Percentiles rank a stretch among this genome's conserved stretches.
Conservation (phyloP, 1,139 yeast species). For the Diutina siamensis region DNA sequence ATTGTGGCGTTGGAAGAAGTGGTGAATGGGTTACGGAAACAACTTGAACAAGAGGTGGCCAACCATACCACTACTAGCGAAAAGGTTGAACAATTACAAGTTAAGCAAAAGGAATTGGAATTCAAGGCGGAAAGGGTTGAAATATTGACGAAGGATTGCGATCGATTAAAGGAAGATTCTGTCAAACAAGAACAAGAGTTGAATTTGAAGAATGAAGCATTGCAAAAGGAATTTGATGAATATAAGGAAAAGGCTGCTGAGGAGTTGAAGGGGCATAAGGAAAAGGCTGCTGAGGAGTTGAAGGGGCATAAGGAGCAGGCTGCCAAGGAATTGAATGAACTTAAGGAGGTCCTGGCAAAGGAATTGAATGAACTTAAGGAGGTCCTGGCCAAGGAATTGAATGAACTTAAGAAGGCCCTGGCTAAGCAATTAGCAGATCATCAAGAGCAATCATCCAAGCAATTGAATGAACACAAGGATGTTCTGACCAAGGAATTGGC, state of each 20-base stretch:
- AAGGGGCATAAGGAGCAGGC: background rate
- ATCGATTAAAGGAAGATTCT: too few relatives aligned
- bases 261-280: background rate
- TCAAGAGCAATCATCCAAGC: background rate
- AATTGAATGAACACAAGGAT: background rate
- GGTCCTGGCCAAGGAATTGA: background rate
- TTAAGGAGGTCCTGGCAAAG: slow-evolving; percentile 3
- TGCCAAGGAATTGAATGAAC: slow-evolving; percentile 6
- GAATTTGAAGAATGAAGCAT: background rate
- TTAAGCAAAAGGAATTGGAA: background rate
- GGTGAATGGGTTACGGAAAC: background rate
- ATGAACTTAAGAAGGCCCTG: background rate
- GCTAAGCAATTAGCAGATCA: background rate
- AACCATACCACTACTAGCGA: background rate
- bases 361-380: background rate
- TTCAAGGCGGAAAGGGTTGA: background rate
- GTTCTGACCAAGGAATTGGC: background rate
- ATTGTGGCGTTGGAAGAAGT: background rate
- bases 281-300: slow-evolving; percentile 3
- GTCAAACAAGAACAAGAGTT: too few relatives aligned
- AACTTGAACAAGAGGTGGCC: slow-evolving; percentile 5
- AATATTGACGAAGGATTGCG: background rate
- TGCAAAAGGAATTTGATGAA: background rate
- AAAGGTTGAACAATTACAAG: background rate
- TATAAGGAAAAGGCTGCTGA: too few relatives aligned